These are phyloP conservation scores for Knufia fluminis DNA, from an alignment of 2,329 filamentous ascomycete genomes.

Conservation along the genomic window DNA sequence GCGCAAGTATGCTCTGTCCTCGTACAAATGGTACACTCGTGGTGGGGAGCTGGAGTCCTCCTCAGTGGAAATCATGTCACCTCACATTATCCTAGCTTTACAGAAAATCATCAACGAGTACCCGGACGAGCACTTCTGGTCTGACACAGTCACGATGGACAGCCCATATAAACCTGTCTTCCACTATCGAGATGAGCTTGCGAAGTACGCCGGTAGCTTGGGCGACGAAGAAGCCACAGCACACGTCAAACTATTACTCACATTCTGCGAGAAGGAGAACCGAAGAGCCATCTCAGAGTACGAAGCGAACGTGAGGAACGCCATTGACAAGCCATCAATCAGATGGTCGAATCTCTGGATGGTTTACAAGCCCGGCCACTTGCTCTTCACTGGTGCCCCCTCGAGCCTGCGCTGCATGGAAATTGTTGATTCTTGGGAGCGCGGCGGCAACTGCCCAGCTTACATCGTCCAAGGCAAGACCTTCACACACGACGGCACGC, in stretches of 20 bases:
- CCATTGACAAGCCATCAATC: constrained; percentile 2
- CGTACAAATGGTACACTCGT: constrained; percentile 1
- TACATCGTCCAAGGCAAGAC: not conserved
- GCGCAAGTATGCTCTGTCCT: constrained; percentile 4
- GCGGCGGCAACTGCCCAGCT: constrained; percentile 18
- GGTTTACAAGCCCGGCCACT: constrained; percentile 10
- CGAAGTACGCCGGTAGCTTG: constrained; percentile 3
- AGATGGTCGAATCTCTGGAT: constrained; percentile 12
- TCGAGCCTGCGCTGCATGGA: constrained; percentile 2
- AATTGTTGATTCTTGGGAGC: constrained; percentile 10
- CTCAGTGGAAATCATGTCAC: constrained; percentile 7
- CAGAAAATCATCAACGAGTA: constrained; percentile 6
- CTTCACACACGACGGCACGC: constrained; percentile 8
- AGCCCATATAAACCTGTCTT: constrained; percentile 9
- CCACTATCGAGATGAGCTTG: constrained; percentile 11
- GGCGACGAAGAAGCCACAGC: constrained; percentile 6
- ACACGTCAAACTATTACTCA: constrained; percentile 9
- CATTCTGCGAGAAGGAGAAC: constrained; percentile 4
- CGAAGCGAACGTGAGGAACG: constrained; percentile 2
- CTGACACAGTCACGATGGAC: constrained; percentile 4
- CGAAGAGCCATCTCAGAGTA: constrained; percentile 3
- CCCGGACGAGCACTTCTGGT: constrained; percentile 6
- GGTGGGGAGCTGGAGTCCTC: not conserved
- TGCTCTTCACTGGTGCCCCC: constrained; percentile 6
- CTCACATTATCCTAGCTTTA: constrained; percentile 1